A percentile compares a stretch with the other conserved stretches of the same genome.
Conservation (phyloP, 208 protist species). For the Acanthamoeba culbertsoni region DNA sequence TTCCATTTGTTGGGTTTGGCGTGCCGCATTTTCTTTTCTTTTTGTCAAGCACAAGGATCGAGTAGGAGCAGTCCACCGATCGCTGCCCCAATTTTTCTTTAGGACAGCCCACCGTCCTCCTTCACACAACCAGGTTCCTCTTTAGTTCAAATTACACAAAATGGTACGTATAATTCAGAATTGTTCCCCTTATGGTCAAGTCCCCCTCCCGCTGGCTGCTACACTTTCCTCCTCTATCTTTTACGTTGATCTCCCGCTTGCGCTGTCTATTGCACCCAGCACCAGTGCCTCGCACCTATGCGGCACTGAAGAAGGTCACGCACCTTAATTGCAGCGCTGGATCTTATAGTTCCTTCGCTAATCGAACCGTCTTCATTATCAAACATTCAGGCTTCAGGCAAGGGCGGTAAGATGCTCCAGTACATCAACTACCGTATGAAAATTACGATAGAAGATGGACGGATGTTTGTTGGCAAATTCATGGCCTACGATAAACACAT, state of each 20-base stretch:
- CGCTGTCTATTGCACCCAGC: neutral
- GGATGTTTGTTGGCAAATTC: slow-evolving; percentile 89
- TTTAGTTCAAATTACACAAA: neutral
- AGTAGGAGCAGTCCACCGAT: neutral
- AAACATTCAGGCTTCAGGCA: neutral
- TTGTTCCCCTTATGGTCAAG: too few species aligned
- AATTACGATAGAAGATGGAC: slow-evolving; percentile 87
- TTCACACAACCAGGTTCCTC: too few species aligned
- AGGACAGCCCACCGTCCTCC: too few species aligned
- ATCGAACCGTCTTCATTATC: neutral
- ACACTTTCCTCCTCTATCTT: neutral
- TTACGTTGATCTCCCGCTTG: neutral
- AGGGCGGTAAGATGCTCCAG: slow-evolving; percentile 77
- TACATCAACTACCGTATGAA: slow-evolving; percentile 88
- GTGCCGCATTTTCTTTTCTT: too few species aligned
- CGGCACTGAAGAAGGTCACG: neutral
- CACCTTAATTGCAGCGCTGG: too few species aligned
- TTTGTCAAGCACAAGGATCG: too few species aligned
- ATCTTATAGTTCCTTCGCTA: neutral
- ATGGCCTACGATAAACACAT: slow-evolving; percentile 94
- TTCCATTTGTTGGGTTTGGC: too few species aligned
- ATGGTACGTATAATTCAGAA: neutral
- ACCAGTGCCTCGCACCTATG: neutral
- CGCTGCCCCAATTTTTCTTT: too few species aligned
- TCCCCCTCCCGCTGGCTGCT: neutral